These are phyloP conservation scores for Metschnikowia cubensis DNA, from an alignment of 805 yeast genomes.

Conservation along the genomic window DNA sequence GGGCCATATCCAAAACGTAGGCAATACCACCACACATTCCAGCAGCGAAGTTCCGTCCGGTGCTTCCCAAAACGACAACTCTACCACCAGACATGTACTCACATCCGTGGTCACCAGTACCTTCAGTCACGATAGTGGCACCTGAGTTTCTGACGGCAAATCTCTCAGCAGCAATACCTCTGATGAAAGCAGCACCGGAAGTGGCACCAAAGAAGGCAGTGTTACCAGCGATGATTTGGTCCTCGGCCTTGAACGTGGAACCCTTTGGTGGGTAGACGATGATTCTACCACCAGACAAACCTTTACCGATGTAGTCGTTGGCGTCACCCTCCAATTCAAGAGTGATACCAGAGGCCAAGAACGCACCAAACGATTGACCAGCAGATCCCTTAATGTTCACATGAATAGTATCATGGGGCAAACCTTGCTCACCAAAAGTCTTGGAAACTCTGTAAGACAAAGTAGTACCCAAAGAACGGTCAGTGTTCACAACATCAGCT, in stretches of 20 bases:
- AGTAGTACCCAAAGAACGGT: slow-evolving; percentile 94
- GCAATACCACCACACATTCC: slow-evolving; percentile 99
- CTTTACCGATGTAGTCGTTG: slow-evolving; percentile 97
- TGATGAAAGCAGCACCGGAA: slow-evolving; percentile 85
- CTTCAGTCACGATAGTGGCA: slow-evolving; percentile 94
- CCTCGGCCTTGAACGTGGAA: slow-evolving; percentile 86
- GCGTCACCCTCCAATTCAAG: slow-evolving; percentile 96
- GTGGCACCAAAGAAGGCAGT: slow-evolving; percentile 98
- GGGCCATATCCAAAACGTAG: slow-evolving; percentile 91
- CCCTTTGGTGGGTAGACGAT: slow-evolving; percentile 87
- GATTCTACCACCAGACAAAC: slow-evolving; percentile 91
- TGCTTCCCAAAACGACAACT: slow-evolving; percentile 84
- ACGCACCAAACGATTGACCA: slow-evolving; percentile 98
- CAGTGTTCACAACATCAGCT: slow-evolving; percentile 91
- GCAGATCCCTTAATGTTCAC: slow-evolving; percentile 91
- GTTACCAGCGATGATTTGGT: slow-evolving; percentile 94
- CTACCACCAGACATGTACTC: slow-evolving; percentile 99
- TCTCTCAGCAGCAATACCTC: slow-evolving; percentile 98
- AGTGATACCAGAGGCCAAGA: slow-evolving; percentile 93
- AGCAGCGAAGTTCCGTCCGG: slow-evolving; percentile 93
- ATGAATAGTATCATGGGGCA: slow-evolving; percentile 95
- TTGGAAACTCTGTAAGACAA: slow-evolving; percentile 91
- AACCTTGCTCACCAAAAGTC: slow-evolving; percentile 85
- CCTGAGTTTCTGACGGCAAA: slow-evolving; percentile 98
- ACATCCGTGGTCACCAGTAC: slow-evolving; percentile 98